Base-by-base conservation (phyloP, 495 filamentous ascomycete species). In the Neurospora hispaniola region DNA sequence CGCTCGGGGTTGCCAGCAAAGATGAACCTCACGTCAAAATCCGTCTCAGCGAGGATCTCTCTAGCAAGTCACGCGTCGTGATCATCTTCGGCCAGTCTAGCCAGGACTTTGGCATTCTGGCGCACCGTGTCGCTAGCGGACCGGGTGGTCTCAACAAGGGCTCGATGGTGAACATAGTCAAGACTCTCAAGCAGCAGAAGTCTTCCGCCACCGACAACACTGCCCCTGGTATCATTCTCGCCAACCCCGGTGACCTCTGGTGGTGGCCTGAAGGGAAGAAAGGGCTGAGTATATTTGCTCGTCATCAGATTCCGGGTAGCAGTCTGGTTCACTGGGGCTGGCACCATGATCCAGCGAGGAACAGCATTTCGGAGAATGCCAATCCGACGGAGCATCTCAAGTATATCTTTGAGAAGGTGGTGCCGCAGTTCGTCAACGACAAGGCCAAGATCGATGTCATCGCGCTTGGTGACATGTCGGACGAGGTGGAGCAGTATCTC, bases 101-200 rank as follows among this genome's bases (percentile, higher is more conserved):
- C 12, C 91, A 96, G 76, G 90, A 95, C 70, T 84, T 96, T 4
- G 93, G 92, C 4, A 83, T 94, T 70, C 88, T 93, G 75, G 87
- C 93, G 7, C 90, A 91, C 76, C 90, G 93, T 16, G 82, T 87
- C 8, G 78, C 91, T 23, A 85, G 88, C 71, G 81, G 86, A 3
- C 74, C 77, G 0, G 87, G 88, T 4, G 88, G 91, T 59, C 85
- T 96, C 76, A 83, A 89, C 75, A 82, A 83, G 6, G 94, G 92
- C 35, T 92, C 90, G 5, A 85, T 88, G 39, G 79, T 94, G 42
- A 80, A 85, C 41, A 82, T 95, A 75, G 85, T 90, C 40, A 82
- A 86, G 59, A 86, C 79, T 35, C 80, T 92, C 12, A 81, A 85
- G 39, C 71, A 74, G 41, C 79, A 82, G 73, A 44, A 42, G 27